These are phyloP conservation scores for Phaseolus coccineus DNA, from an alignment of 331 rosid species.

Conservation along the genomic window DNA sequence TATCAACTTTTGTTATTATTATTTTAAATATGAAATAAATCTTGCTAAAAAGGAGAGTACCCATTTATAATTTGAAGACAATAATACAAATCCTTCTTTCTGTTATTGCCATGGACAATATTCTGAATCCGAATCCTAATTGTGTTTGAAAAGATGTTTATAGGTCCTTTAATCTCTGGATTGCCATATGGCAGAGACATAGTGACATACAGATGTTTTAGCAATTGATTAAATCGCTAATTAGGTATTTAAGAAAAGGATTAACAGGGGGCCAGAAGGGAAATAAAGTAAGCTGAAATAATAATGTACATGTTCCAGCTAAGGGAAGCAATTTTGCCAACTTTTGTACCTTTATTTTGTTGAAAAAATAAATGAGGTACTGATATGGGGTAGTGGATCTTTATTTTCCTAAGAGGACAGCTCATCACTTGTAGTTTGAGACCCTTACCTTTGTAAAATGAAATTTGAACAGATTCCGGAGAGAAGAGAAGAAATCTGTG, in stretches of 20 bases:
- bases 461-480: neutral
- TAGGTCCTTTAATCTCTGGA: slow-evolving; percentile 18
- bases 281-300: neutral
- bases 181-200: neutral
- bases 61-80: too few relatives aligned
- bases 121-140: neutral
- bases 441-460: neutral
- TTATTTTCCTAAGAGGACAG: slow-evolving; percentile 6
- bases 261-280: neutral
- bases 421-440: neutral
- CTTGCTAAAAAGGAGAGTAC: too few relatives aligned
- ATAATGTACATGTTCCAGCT: neutral
- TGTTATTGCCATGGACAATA: neutral
- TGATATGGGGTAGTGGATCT: neutral
- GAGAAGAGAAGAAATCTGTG: neutral
- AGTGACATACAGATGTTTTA: neutral
- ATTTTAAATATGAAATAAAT: too few relatives aligned
- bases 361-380: neutral
- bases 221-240: neutral
- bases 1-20: too few relatives aligned
- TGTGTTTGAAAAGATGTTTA: neutral
- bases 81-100: too few relatives aligned
- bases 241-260: neutral
- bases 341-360: neutral
- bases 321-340: neutral